Conservation (phyloP, 2,329 filamentous ascomycete genomes). For the Tolypocladium nubicola region DNA sequence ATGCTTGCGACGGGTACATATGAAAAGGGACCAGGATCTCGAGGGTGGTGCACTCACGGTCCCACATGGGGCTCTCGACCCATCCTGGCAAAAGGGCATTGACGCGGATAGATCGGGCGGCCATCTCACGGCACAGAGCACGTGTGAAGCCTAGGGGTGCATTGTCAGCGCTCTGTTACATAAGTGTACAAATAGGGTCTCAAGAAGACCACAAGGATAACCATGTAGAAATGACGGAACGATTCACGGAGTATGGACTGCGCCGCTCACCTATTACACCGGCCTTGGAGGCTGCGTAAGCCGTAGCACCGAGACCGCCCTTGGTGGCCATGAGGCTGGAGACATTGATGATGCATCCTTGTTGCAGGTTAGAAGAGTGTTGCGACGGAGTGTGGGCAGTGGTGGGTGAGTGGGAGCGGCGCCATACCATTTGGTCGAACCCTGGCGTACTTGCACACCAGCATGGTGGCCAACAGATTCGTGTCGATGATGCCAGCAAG, state of each 20-base stretch:
- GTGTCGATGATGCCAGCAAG: constrained; percentile 52
- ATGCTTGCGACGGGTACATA: not conserved
- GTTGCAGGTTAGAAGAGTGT: not conserved
- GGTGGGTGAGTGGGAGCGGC: not conserved
- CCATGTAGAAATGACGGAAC: constrained; percentile 3
- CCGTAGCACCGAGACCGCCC: constrained; percentile 58
- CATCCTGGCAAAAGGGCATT: constrained; percentile 80
- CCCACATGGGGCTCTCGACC: constrained; percentile 71
- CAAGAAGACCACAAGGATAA: not conserved
- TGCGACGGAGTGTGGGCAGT: not conserved
- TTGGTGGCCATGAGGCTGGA: constrained; percentile 63
- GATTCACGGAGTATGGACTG: not conserved
- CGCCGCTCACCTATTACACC: constrained; percentile 55
- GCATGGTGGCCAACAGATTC: constrained; percentile 59
- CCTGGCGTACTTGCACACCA: constrained; percentile 42
- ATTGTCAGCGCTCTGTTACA: constrained; percentile 1
- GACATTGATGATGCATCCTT: constrained; percentile 70
- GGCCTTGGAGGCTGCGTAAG: constrained; percentile 73
- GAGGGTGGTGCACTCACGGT: constrained; percentile 38
- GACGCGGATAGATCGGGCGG: constrained; percentile 53
- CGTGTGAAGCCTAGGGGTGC: constrained; percentile 50
- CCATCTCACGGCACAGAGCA: constrained; percentile 53
- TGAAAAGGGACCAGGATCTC: not conserved
- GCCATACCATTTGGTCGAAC: constrained; percentile 19
- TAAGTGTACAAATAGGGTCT: constrained; percentile 7